These are phyloP conservation scores for Neostapfia colusana DNA, from an alignment of 176 grass and related monocot genomes.

Conservation along the genomic window DNA sequence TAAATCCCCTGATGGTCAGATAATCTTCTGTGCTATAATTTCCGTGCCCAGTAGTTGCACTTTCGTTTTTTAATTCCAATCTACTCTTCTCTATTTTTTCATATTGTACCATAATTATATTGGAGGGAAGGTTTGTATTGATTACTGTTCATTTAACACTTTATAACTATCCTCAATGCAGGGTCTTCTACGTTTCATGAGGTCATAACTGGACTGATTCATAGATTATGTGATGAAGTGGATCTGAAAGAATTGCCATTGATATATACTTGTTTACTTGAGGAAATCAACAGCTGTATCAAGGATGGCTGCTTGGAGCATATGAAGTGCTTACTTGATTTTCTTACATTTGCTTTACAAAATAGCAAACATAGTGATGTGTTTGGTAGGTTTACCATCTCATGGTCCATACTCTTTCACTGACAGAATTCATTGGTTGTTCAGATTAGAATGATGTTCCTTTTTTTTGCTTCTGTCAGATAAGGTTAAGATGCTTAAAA, in stretches of 20 bases:
- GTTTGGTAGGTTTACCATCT: conserved; percentile 52
- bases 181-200: conserved; percentile 54
- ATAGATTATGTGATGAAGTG: conserved; percentile 70
- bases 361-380: conserved; percentile 44
- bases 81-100: too few species aligned
- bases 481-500: conserved; percentile 50
- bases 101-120: too few species aligned
- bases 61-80: neutral
- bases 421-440: conserved; percentile 16
- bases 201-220: conserved; percentile 65
- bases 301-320: conserved; percentile 56
- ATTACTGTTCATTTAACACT: neutral
- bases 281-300: conserved; percentile 58
- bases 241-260: conserved; percentile 65
- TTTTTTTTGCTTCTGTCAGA: conserved; percentile 42
- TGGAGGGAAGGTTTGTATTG: neutral
- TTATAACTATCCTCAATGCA: conserved; percentile 30
- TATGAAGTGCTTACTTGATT: conserved; percentile 60
- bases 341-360: conserved; percentile 69
- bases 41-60: conserved; percentile 4
- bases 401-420: conserved; percentile 13
- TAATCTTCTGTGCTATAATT: conserved; percentile 35
- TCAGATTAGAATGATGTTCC: conserved; percentile 36
- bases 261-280: conserved; percentile 67
- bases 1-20: conserved; percentile 68